Evolutionary conservation across 2,329 filamentous ascomycete genomes (phyloP), one percentile per base, ranked within the genome.

Genomic region (Aureobasidium leucospermi): DNA sequence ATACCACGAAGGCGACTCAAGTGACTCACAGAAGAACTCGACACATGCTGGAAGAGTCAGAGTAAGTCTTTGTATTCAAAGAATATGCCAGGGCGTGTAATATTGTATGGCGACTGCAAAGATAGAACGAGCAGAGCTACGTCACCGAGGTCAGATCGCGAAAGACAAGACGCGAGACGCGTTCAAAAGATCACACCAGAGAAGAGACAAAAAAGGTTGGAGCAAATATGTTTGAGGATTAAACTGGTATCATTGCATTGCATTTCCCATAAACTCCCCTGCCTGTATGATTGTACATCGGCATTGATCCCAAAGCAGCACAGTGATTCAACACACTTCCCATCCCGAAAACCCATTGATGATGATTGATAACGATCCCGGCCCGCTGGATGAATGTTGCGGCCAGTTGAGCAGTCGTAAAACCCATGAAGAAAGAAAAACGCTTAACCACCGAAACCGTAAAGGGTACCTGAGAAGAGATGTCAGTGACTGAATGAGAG

Each of bases 361-460:
- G 51, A 61, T 58, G 55, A 58, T 58, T 58, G 55, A 58, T 58
- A 48, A 58, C 43, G 43, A 45, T 53, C 58, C 58, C 28, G 41
- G 39, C 15, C 58, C 52, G 52, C 47, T 55, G 48, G 36, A 42
- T 55, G 42, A 49, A 52, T 60, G 58, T 29, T 32, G 58, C 58
- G 58, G 58, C 58, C 47, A 47, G 29, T 34, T 13, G 47, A 61
- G 43, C 36, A 56, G 43, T 61, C 59, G 59, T 61, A 31, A 58
- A 62, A 62, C 61, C 61, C 61, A 62, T 62, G 41, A 55, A 61
- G 32, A 58, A 47, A 48, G 28, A 43, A 43, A 68, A 61, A 58
- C 66, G 69, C 65, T 70, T 77, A 86, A 80, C 83, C 84, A 78
- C 84, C 84, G 78, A 86, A 86, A 78, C 83, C 83, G 77, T 86